Evolutionary conservation across 2,329 filamentous ascomycete species (phyloP).

Genomic region (Cladorrhinum sp.): DNA sequence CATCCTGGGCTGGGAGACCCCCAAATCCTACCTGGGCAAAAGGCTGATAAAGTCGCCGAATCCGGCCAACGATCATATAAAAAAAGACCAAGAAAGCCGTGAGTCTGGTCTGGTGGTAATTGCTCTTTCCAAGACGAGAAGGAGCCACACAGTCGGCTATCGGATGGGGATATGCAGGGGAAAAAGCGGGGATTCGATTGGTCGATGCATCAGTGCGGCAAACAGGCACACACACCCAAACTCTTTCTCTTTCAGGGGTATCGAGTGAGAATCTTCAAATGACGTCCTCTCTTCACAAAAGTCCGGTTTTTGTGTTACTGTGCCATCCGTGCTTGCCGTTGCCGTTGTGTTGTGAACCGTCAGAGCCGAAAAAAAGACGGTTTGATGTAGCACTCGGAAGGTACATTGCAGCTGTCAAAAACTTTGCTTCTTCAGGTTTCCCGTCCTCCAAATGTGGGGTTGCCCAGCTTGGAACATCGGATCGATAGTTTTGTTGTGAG

Average conservation of each 20-base stretch:
- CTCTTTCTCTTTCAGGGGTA: background rate
- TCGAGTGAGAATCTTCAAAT: constrained; percentile 2
- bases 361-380: too few relatives aligned
- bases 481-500: background rate
- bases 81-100: background rate
- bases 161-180: constrained; percentile 5
- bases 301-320: background rate
- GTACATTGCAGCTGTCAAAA: background rate
- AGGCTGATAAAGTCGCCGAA: too few relatives aligned
- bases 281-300: constrained; percentile 1
- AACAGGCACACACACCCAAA: background rate
- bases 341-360: too few relatives aligned
- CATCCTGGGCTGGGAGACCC: too few relatives aligned
- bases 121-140: background rate
- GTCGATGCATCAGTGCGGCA: constrained; percentile 1
- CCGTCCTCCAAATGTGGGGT: background rate
- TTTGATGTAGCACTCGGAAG: background rate
- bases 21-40: too few relatives aligned
- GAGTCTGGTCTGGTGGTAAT: background rate
- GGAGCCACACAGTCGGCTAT: constrained; percentile 4
- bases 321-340: background rate
- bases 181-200: constrained; percentile 2
- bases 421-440: background rate
- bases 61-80: too few relatives aligned
- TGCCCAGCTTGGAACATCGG: background rate